A percentile compares a stretch with the other conserved stretches of the same genome.
Evolutionary conservation across 2,329 filamentous ascomycete species (phyloP).

Genomic region (Beauveria sp.): DNA sequence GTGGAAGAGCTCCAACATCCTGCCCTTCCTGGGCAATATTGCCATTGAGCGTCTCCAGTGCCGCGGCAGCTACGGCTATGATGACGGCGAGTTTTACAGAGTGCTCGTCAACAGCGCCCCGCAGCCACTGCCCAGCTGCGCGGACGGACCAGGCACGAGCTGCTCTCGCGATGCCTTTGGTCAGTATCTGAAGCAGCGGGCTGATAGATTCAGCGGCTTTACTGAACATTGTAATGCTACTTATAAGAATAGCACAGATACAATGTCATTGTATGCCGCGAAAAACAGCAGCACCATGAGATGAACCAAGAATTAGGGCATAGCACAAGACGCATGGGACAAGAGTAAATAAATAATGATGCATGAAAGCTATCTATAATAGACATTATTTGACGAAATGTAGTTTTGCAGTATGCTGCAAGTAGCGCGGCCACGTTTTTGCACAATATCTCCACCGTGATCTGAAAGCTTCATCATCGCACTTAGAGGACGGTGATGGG

Average conservation of each 20-base stretch:
- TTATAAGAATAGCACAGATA: slow-evolving; percentile 26
- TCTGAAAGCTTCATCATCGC: background rate
- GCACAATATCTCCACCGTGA: background rate
- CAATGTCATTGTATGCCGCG: slow-evolving; percentile 25
- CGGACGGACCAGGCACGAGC: slow-evolving; percentile 35
- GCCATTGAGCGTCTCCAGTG: slow-evolving; percentile 60
- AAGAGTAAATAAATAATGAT: background rate
- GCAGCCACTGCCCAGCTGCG: slow-evolving; percentile 33
- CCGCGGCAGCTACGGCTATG: slow-evolving; percentile 44
- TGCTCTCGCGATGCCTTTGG: slow-evolving; percentile 33
- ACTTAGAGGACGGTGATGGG: background rate
- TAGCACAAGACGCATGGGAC: background rate
- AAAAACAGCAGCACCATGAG: slow-evolving; percentile 20
- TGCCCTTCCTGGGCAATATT: slow-evolving; percentile 60
- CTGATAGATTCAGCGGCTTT: slow-evolving; percentile 31
- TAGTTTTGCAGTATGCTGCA: background rate
- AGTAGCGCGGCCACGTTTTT: too few species aligned
- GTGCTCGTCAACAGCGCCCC: slow-evolving; percentile 36
- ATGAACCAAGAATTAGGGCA: background rate
- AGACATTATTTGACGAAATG: background rate
- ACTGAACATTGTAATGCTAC: slow-evolving; percentile 29
- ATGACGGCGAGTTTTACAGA: slow-evolving; percentile 43
- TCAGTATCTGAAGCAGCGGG: slow-evolving; percentile 29
- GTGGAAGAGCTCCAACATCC: slow-evolving; percentile 55
- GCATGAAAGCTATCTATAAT: background rate